Percentiles rank a stretch among this genome's conserved stretches.
Conservation (phyloP, 345 rosid genomes). For the Eutrema heterophyllum region DNA sequence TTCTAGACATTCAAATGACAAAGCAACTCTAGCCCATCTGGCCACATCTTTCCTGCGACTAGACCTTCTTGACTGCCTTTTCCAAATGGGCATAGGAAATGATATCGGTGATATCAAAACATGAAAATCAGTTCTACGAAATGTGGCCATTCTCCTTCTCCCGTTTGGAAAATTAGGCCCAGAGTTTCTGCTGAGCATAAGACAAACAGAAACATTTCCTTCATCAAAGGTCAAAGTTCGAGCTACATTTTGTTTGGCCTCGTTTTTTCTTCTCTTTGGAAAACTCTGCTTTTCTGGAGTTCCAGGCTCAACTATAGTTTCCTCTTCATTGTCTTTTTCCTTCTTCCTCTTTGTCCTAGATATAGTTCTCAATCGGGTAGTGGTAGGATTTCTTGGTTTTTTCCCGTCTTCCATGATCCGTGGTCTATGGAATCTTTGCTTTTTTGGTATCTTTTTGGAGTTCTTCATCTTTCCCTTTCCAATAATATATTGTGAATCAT, state of each 20-base stretch:
- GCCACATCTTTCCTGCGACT: neutral
- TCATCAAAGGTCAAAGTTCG: neutral
- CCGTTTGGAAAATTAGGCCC: neutral
- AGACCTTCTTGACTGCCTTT: conserved; percentile 1
- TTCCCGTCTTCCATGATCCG: conserved; percentile 15
- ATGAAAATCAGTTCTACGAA: neutral
- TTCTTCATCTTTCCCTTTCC: neutral
- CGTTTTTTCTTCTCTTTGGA: neutral
- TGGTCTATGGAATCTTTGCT: conserved; percentile 3
- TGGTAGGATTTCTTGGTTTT: neutral
- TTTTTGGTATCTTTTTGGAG: neutral
- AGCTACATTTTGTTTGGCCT: neutral
- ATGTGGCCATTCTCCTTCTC: conserved; percentile 1
- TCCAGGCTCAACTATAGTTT: neutral
- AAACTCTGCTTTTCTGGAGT: conserved; percentile 18
- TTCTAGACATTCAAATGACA: neutral
- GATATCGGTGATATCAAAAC: neutral
- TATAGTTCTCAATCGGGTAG: neutral
- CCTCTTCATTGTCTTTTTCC: neutral
- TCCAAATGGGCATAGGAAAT: neutral
- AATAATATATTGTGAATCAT: neutral
- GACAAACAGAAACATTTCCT: neutral
- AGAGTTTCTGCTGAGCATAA: neutral
- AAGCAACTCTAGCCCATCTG: neutral
- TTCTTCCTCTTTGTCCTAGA: neutral